Base-by-base conservation (phyloP, 176 grass and related monocot genomes). In the Lolium multiflorum region DNA sequence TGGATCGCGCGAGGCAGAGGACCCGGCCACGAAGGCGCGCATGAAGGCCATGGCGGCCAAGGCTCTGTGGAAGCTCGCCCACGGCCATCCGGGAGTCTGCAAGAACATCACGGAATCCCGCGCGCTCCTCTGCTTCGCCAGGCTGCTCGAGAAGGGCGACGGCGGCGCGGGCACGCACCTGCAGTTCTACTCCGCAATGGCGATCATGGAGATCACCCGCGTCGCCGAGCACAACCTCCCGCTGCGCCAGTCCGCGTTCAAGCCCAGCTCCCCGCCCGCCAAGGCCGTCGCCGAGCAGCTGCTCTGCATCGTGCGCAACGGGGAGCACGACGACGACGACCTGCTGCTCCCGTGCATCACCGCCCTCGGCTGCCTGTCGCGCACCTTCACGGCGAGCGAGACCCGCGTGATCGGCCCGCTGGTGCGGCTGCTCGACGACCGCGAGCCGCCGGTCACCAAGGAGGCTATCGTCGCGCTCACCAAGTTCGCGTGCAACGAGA, bases 1-100 rank as follows among this genome's bases (percentile, higher is more conserved):
- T 26, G 87, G 90, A 43, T 64, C 55, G 46, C 89, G 87, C 67
- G 78, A 88, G 57, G 73, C 73, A 51, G 96, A 94, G 75, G 93
- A 93, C 80, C 87, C 89, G 26, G 88, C 75, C 25, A 90, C 85
- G 28, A 98, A 95, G 85, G 83, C 88, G 7, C 35, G 58, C 14
- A 86, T 98, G 88, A 95, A 98, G 90, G 91, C 93, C 70, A 98
- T 92, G 96, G 96, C 93, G n/a, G 96, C 96, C 44, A 89, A 95
- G 65, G 96, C 93, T 6, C 82, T 98, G 17, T 98, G 91, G 89
- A 87, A 77, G 59, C 89, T 98, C 17, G 91, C 93, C 52, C 87
- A 81, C 22, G 86, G 77, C 71, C 91, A 93, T 56, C 52, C 74
- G 7, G 90, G 56, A 14, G 89, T 98, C 56, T 92, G 96, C 88